Evolutionary conservation across 768 basidiomycete species (phyloP).

Genomic region (Suillus subluteus): DNA sequence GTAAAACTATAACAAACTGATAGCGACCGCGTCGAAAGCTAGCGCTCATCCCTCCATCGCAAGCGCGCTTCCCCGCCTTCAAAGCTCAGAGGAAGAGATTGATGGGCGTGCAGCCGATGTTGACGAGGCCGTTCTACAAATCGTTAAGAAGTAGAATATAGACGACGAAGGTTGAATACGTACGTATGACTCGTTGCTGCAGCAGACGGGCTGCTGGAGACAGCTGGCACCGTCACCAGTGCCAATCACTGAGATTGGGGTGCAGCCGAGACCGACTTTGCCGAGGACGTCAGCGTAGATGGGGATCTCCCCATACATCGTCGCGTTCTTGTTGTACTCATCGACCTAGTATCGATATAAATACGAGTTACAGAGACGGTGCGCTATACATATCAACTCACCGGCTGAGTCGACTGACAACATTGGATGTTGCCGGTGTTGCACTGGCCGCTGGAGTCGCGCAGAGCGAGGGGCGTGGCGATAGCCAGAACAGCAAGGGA

Average conservation of each 20-base stretch:
- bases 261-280: slow-evolving; percentile 28
- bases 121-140: slow-evolving; percentile 13
- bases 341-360: slow-evolving; percentile 17
- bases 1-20: slow-evolving; percentile 6
- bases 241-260: slow-evolving; percentile 25
- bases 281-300: slow-evolving; percentile 22
- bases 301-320: slow-evolving; percentile 12
- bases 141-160: neutral
- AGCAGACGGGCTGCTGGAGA: slow-evolving; percentile 32
- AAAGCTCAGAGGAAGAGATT: slow-evolving; percentile 1
- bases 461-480: slow-evolving; percentile 22
- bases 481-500: slow-evolving; percentile 21
- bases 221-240: slow-evolving; percentile 24
- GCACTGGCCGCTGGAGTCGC: slow-evolving; percentile 14
- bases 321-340: slow-evolving; percentile 7
- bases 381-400: slow-evolving; percentile 14
- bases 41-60: neutral
- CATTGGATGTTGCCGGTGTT: slow-evolving; percentile 24
- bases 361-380: neutral
- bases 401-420: slow-evolving; percentile 24
- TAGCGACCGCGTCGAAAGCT: neutral
- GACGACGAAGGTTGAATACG: slow-evolving; percentile 10
- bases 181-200: slow-evolving; percentile 23
- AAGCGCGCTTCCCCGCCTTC: neutral
- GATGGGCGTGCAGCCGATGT: slow-evolving; percentile 15